Conservation (phyloP, 2,329 filamentous ascomycete species). For the Exophiala phaeomuriformis region DNA sequence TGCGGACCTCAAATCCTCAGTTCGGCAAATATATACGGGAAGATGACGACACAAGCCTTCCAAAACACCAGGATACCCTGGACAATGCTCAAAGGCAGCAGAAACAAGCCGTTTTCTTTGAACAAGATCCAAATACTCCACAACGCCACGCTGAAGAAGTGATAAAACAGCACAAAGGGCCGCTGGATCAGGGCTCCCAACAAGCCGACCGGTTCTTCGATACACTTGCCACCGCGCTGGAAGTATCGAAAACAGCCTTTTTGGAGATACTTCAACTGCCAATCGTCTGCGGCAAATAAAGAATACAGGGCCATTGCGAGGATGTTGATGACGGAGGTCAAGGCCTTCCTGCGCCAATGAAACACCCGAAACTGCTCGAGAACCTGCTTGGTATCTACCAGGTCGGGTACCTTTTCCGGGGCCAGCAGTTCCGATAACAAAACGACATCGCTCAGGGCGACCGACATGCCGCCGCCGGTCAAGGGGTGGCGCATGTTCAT, state of each 20-base stretch:
- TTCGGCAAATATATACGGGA: constrained; percentile 73
- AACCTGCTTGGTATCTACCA: constrained; percentile 62
- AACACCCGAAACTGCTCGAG: constrained; percentile 63
- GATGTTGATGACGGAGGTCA: constrained; percentile 89
- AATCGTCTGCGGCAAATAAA: constrained; percentile 76
- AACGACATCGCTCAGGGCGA: constrained; percentile 87
- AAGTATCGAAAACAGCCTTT: constrained; percentile 92
- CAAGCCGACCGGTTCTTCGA: constrained; percentile 72
- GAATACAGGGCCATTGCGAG: constrained; percentile 90
- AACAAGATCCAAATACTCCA: constrained; percentile 69
- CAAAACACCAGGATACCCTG: constrained; percentile 65
- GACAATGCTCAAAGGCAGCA: constrained; percentile 57
- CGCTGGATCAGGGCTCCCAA: constrained; percentile 72
- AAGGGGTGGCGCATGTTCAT: constrained; percentile 99
- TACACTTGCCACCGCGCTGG: constrained; percentile 60
- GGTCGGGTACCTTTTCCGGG: constrained; percentile 59
- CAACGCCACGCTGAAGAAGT: constrained; percentile 92
- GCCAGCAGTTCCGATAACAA: constrained; percentile 67
- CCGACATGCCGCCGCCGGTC: constrained; percentile 96
- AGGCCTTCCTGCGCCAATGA: constrained; percentile 78
- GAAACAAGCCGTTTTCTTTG: constrained; percentile 45
- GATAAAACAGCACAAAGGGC: constrained; percentile 72
- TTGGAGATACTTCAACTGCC: constrained; percentile 68
- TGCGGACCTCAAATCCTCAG: constrained; percentile 35
- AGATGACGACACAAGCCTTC: constrained; percentile 73